Base-by-base conservation (phyloP, 331 rosid species). In the Rosa hybrid region DNA sequence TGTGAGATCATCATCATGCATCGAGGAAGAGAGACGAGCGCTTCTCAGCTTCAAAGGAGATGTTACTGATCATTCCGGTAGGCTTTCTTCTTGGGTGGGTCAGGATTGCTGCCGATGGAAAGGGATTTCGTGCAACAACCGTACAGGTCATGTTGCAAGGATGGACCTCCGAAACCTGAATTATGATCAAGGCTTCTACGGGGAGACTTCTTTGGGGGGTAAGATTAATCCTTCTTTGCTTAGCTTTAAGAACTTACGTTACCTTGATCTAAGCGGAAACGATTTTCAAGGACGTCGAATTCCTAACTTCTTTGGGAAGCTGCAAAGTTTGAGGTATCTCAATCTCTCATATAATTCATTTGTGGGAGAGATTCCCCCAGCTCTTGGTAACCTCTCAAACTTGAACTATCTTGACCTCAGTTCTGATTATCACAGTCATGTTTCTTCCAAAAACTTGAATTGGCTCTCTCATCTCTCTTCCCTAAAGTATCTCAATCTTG, bases 61-160 rank as follows among this genome's bases (percentile, higher is more conserved):
- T 75, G 23, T 75, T 2, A 16, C 5, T 57, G 56, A 75, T 75
- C 54, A 0, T 41, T 14, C 69, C 11, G 69, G 39, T 0, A 25
- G 79, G 45, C 71, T 76, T 44, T 59, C 59, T 44, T 59, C 79
- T 14, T 76, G 71, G 71, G 45, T 44, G 1, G 79, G 79, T 25
- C 45, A 5, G 1, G 57, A 16, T 4, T 75, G 71, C 18, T 75
- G 71, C 0, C 57, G 4, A 8, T 60, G 79, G 79, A 23, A 44
- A 23, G 79, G 79, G 27, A 25, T 60, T 18, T 51, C 17, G 18
- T 73, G 77, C 77, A 30, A 18, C 64, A 72, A 72, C 27, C 27
- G 9, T 10, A 75, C 79, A 0, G 71, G 79, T 16, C 71, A 9
- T 0, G 57, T 76, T 5, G 56, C 13, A 45, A 60, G 7, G 71